Conservation (phyloP, 2,329 filamentous ascomycete species). For the Colletotrichum sp. region DNA sequence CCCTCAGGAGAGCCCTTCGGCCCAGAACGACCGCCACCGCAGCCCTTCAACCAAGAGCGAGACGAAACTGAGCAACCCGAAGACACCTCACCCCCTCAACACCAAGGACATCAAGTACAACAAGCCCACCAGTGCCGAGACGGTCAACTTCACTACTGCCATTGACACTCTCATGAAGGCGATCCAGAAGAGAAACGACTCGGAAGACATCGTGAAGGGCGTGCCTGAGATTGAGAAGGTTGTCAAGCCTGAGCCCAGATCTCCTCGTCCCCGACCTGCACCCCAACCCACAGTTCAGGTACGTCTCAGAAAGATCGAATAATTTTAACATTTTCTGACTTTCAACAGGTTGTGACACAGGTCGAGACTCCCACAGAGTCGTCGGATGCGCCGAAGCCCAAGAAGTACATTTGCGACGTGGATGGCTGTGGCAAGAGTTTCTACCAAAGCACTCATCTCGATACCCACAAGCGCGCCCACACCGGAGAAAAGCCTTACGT, state of each 20-base stretch:
- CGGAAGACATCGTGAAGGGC: conserved; percentile 30
- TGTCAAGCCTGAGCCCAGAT: conserved; percentile 13
- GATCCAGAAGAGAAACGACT: conserved; percentile 72
- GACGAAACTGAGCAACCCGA: conserved; percentile 8
- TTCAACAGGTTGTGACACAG: neutral
- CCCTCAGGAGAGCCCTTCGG: conserved; percentile 5
- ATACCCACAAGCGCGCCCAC: conserved; percentile 87
- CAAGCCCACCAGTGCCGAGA: conserved; percentile 49
- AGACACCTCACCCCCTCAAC: conserved; percentile 24
- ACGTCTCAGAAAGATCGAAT: neutral
- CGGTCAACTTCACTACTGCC: conserved; percentile 77
- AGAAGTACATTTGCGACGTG: conserved; percentile 75
- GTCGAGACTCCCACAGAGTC: neutral
- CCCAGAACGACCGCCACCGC: conserved; percentile 3
- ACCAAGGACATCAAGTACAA: conserved; percentile 50
- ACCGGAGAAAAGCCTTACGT: conserved; percentile 92
- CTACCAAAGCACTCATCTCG: conserved; percentile 89
- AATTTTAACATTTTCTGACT: neutral
- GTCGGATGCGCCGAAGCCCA: conserved; percentile 37
- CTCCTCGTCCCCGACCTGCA: neutral
- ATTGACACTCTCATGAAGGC: conserved; percentile 89
- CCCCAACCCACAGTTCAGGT: neutral
- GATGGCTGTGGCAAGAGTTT: conserved; percentile 82
- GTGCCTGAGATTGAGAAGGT: conserved; percentile 19
- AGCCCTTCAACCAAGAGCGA: conserved; percentile 19